phyloP scores from a whole-genome alignment of 2,329 filamentous ascomycete species.

The Talaromyces atroroseus region DNA sequence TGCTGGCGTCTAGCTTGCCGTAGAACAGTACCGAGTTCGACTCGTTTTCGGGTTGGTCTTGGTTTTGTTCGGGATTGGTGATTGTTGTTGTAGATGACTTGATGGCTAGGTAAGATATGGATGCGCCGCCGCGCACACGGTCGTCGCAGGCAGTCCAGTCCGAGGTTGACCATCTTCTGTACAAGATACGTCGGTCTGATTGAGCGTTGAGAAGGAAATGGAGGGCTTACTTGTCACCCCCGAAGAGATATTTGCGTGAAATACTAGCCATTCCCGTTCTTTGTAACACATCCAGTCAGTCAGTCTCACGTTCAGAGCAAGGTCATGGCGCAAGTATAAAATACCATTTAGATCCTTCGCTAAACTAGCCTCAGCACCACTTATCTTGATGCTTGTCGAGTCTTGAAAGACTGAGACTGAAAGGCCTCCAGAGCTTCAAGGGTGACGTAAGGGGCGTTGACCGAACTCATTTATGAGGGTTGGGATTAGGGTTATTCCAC shows the following conservation, averaged over 20 bases:
- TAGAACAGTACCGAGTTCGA: constrained; percentile 50
- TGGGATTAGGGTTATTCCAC: too few species aligned
- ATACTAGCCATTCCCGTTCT: not conserved
- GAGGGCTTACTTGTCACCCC: constrained; percentile 6
- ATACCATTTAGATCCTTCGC: too few species aligned
- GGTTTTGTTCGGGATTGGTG: constrained; percentile 16
- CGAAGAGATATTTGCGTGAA: constrained; percentile 8
- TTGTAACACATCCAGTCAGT: too few species aligned
- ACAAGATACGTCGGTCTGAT: not conserved
- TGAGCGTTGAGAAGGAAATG: not conserved
- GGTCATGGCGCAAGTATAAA: too few species aligned
- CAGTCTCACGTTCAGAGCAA: too few species aligned
- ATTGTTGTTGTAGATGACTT: not conserved
- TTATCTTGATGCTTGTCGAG: too few species aligned
- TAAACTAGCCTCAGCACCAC: too few species aligned
- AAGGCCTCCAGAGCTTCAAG: not conserved
- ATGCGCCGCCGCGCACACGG: constrained; percentile 68
- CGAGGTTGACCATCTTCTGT: constrained; percentile 8
- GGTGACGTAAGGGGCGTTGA: not conserved
- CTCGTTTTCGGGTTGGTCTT: not conserved
- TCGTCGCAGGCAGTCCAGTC: constrained; percentile 70
- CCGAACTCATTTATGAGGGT: too few species aligned
- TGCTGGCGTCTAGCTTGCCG: constrained; percentile 65
- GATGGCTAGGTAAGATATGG: constrained; percentile 47
- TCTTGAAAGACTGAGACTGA: too few species aligned